These are phyloP conservation scores for Lenzites betulinus DNA, from an alignment of 768 basidiomycete species.

Conservation along the genomic window DNA sequence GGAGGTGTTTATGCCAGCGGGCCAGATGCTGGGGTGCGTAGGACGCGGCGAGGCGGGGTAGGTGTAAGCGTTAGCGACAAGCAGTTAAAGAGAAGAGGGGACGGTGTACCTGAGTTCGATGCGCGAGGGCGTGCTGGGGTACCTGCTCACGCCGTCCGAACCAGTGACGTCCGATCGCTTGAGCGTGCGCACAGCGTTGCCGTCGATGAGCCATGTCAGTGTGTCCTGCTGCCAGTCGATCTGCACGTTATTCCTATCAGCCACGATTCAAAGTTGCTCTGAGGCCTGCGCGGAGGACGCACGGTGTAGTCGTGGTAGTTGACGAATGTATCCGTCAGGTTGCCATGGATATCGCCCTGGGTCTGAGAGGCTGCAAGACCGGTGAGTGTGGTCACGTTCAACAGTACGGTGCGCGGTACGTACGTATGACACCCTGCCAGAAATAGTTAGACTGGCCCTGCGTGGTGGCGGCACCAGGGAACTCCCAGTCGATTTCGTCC, in stretches of 20 bases:
- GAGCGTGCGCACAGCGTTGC: slow-evolving; percentile 68
- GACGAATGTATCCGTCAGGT: slow-evolving; percentile 60
- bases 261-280: background rate
- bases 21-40: slow-evolving; percentile 58
- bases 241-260: slow-evolving; percentile 38
- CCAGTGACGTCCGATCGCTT: slow-evolving; percentile 56
- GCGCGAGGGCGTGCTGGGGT: slow-evolving; percentile 78
- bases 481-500: slow-evolving; percentile 90
- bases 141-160: slow-evolving; percentile 56
- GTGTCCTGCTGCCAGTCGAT: slow-evolving; percentile 79
- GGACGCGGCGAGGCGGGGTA: background rate
- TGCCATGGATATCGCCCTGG: slow-evolving; percentile 50
- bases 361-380: slow-evolving; percentile 42
- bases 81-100: too few relatives aligned
- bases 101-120: slow-evolving; percentile 68
- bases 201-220: slow-evolving; percentile 71
- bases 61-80: slow-evolving; percentile 19
- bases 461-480: slow-evolving; percentile 62
- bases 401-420: slow-evolving; percentile 26
- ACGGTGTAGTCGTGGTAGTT: slow-evolving; percentile 82
- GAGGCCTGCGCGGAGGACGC: slow-evolving; percentile 32
- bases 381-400: background rate
- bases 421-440: slow-evolving; percentile 73
- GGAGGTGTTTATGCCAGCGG: slow-evolving; percentile 66
- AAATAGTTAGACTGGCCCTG: slow-evolving; percentile 80